These are phyloP conservation scores for Fraxinus sp. DNA, from an alignment of 305 asterid species.

Conservation along the genomic window DNA sequence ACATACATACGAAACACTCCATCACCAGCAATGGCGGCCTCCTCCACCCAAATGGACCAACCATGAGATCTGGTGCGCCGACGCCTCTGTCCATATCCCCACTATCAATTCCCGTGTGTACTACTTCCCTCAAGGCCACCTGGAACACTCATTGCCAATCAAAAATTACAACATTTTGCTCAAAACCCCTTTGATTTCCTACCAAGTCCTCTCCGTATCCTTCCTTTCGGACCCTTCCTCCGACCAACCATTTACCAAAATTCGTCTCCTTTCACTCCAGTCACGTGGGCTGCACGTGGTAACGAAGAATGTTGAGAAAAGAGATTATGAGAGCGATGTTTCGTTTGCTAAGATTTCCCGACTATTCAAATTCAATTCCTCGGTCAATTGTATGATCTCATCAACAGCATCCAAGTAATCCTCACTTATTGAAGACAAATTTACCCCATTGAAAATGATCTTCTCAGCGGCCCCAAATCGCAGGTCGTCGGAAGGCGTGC, in stretches of 20 bases:
- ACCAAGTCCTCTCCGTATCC: conserved; percentile 43
- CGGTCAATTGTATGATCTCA: conserved; percentile 66
- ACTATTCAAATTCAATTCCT: conserved; percentile 48
- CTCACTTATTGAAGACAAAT: conserved; percentile 38
- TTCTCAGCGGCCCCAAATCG: conserved; percentile 60
- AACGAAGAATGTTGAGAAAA: not conserved
- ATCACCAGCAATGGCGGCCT: conserved; percentile 21
- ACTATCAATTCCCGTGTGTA: conserved; percentile 37
- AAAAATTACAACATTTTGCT: not conserved
- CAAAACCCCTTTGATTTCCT: conserved; percentile 29
- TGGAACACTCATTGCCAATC: conserved; percentile 32
- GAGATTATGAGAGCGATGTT: conserved; percentile 25
- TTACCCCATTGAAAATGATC: conserved; percentile 43
- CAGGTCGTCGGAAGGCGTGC: conserved; percentile 38
- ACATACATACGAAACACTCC: not conserved
- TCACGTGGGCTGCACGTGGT: not conserved
- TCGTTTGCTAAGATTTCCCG: conserved; percentile 35
- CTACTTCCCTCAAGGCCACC: conserved; percentile 67
- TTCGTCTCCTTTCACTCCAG: conserved; percentile 33
- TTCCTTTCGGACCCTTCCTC: conserved; percentile 21
- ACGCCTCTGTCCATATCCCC: conserved; percentile 35
- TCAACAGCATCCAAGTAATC: conserved; percentile 68
- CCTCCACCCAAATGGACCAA: conserved; percentile 34
- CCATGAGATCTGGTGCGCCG: conserved; percentile 41
- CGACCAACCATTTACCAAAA: conserved; percentile 25